Evolutionary conservation across 495 filamentous ascomycete genomes (phyloP).

Genomic region (Antarctomyces pellizariae): DNA sequence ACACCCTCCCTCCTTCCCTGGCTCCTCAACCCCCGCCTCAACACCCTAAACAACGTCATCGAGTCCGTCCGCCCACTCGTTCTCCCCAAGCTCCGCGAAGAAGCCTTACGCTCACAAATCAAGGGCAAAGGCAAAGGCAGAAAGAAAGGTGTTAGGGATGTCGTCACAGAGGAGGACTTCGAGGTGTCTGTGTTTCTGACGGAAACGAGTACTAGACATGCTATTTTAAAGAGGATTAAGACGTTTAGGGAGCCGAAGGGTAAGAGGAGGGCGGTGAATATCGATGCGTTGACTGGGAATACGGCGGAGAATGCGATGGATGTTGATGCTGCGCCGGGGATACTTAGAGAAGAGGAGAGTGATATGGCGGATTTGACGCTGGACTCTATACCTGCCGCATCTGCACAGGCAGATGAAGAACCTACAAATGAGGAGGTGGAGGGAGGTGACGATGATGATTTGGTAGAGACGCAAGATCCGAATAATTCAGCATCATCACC

Average conservation of each 20-base stretch:
- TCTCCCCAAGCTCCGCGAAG: conserved; percentile 73
- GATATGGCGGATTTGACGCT: conserved; percentile 18
- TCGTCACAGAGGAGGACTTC: conserved; percentile 74
- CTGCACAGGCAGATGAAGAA: conserved; percentile 3
- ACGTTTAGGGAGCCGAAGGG: conserved; percentile 28
- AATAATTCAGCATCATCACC: too few relatives aligned
- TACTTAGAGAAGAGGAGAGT: conserved; percentile 16
- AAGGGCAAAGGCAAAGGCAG: conserved; percentile 33
- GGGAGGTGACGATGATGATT: conserved; percentile 11
- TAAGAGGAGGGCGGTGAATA: conserved; percentile 29
- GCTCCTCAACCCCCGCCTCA: conserved; percentile 51
- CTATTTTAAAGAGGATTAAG: conserved; percentile 68
- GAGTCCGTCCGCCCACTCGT: conserved; percentile 63
- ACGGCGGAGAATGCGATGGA: conserved; percentile 24
- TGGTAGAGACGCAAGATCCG: conserved; percentile 9
- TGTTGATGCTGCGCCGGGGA: conserved; percentile 20
- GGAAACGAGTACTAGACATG: conserved; percentile 68
- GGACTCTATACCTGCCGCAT: conserved; percentile 19
- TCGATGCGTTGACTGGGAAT: conserved; percentile 30
- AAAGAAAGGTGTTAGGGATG: conserved; percentile 66
- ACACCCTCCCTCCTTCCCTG: conserved; percentile 62
- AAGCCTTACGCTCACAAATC: conserved; percentile 42
- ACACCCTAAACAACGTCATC: conserved; percentile 60
- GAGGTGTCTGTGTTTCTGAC: conserved; percentile 86
- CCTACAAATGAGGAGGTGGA: conserved; percentile 2